Conservation (phyloP, 1,284 basidiomycete genomes). For the Sanghuangporus sanghuang region DNA sequence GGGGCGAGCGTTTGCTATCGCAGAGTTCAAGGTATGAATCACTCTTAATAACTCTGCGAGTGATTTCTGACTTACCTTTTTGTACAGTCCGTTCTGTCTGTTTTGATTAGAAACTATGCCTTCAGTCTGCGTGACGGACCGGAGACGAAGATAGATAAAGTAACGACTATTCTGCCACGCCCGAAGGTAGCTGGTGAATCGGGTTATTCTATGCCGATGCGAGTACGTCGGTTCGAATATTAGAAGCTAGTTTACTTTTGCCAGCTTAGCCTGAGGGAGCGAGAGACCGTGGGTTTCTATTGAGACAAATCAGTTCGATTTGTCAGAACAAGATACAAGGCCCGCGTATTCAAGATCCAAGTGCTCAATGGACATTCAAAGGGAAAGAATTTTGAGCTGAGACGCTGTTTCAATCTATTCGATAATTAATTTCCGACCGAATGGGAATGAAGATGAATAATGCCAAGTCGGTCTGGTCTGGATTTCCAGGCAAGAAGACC, state of each 20-base stretch:
- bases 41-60: neutral
- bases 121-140: constrained; percentile 21
- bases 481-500: no score
- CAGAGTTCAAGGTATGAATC: constrained; percentile 16
- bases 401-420: no score
- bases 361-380: no score
- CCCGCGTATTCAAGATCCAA: no score
- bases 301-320: no score
- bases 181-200: constrained; percentile 16
- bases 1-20: constrained; percentile 16
- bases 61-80: neutral
- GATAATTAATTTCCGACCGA: no score
- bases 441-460: no score
- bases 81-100: constrained; percentile 14
- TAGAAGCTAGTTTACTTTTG: neutral
- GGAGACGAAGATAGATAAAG: constrained; percentile 21
- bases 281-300: no score
- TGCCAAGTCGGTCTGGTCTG: no score
- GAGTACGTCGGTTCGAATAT: constrained; percentile 11
- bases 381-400: no score
- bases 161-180: constrained; percentile 12
- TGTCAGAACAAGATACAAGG: no score
- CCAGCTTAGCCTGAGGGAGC: no score
- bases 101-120: constrained; percentile 21
- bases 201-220: constrained; percentile 17